Conservation (phyloP, 1,139 yeast genomes). For the Taphrina flavorubra region DNA sequence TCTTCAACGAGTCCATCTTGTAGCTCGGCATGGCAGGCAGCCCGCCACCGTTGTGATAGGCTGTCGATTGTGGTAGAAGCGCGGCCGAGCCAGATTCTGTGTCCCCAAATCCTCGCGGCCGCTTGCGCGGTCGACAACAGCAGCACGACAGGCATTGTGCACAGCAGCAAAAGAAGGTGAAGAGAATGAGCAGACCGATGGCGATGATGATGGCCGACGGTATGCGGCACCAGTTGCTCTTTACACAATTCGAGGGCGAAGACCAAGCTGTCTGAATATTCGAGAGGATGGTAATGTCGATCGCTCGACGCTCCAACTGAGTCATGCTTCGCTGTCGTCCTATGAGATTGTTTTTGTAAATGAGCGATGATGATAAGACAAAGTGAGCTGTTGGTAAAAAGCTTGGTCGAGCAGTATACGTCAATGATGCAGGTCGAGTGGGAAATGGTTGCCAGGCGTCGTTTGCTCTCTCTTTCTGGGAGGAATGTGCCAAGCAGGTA, state of each 20-base stretch:
- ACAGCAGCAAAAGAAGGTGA: conserved; percentile 43
- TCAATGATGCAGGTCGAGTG: conserved; percentile 1
- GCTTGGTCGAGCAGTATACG: background rate
- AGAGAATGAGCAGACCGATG: conserved; percentile 43
- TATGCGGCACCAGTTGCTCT: conserved; percentile 39
- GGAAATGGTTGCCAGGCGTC: conserved; percentile 10
- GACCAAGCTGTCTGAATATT: conserved; percentile 33
- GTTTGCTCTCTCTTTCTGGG: background rate
- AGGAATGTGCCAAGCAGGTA: conserved; percentile 10
- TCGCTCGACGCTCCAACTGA: conserved; percentile 12
- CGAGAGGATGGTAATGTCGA: conserved; percentile 25
- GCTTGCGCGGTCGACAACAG: conserved; percentile 31
- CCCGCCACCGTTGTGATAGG: conserved; percentile 16
- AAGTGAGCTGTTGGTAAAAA: too few species aligned
- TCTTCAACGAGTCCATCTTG: conserved; percentile 28
- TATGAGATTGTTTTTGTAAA: too few species aligned
- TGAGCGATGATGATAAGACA: too few species aligned
- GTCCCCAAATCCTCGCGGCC: conserved; percentile 17
- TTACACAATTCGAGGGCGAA: conserved; percentile 29
- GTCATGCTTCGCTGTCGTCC: too few species aligned
- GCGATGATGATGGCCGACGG: conserved; percentile 41
- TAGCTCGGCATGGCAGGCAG: conserved; percentile 40
- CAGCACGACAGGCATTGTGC: conserved; percentile 39
- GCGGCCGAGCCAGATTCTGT: conserved; percentile 23
- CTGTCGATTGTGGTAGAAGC: conserved; percentile 16